These are phyloP conservation scores for Nelumbo lutea DNA, from an alignment of 164 flowering plant genomes.

Conservation along the genomic window DNA sequence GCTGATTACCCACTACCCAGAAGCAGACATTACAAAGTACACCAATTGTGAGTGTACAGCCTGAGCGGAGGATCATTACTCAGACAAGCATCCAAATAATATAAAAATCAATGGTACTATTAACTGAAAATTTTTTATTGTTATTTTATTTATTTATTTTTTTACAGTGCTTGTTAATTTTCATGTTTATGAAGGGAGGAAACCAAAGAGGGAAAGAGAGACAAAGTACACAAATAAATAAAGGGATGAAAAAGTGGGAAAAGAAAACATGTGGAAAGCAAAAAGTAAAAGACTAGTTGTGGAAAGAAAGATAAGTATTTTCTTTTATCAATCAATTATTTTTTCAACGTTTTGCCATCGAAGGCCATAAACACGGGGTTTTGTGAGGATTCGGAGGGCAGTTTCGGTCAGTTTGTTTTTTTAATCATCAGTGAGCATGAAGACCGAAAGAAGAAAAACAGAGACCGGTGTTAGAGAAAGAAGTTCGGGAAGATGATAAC, in stretches of 20 bases:
- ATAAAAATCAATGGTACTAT: too few relatives aligned
- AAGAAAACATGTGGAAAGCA: background rate
- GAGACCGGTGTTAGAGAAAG: background rate
- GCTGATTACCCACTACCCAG: too few relatives aligned
- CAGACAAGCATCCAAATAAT: too few relatives aligned
- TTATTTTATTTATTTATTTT: background rate
- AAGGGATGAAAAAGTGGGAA: background rate
- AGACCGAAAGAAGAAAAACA: background rate
- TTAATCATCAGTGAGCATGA: background rate
- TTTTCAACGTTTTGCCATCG: background rate
- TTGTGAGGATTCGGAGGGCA: background rate
- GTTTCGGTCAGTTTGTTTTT: conserved; percentile 6
- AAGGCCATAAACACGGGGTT: background rate
- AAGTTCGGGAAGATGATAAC: background rate
- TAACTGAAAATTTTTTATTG: too few relatives aligned
- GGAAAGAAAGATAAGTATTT: background rate
- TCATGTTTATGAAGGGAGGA: background rate
- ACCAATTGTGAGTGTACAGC: too few relatives aligned
- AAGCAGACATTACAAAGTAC: too few relatives aligned
- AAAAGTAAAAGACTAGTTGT: conserved; percentile 8
- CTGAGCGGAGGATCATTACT: background rate
- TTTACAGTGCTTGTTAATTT: too few relatives aligned
- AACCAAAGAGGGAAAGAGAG: background rate
- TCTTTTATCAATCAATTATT: background rate
- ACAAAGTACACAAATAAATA: background rate